phyloP scores from a whole-genome alignment of 2,329 filamentous ascomycete genomes.

The Celoporthe dispersa region DNA sequence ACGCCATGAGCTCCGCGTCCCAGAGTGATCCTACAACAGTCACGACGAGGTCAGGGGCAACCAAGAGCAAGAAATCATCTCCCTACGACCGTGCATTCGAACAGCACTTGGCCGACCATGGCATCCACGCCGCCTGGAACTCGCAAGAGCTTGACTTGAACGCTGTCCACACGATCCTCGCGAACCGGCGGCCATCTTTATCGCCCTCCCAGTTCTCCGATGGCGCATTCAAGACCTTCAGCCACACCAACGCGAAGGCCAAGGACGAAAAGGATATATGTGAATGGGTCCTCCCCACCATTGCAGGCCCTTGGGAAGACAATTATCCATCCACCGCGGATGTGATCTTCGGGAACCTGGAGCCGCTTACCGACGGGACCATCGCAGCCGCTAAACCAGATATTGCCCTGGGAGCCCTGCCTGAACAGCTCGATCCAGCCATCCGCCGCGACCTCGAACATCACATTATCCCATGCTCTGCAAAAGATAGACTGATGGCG shows the following conservation, averaged over 20 bases:
- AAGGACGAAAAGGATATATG: conserved; percentile 42
- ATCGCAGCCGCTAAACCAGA: conserved; percentile 39
- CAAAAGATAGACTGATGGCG: conserved; percentile 37
- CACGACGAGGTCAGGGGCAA: conserved; percentile 23
- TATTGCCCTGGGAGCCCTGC: conserved; percentile 38
- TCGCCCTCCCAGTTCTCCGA: conserved; percentile 42
- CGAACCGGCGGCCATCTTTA: conserved; percentile 39
- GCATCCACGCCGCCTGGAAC: conserved; percentile 37
- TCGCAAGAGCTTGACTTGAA: conserved; percentile 39
- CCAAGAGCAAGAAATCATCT: conserved; percentile 35
- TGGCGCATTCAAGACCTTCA: conserved; percentile 38
- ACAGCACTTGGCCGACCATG: conserved; percentile 42
- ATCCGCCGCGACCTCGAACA: conserved; percentile 34
- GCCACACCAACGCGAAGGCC: conserved; percentile 34
- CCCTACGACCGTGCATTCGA: conserved; percentile 43
- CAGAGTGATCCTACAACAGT: conserved; percentile 31
- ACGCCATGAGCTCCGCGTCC: conserved; percentile 29
- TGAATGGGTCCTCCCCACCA: conserved; percentile 39
- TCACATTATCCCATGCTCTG: conserved; percentile 41
- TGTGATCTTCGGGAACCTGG: conserved; percentile 42
- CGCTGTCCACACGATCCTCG: conserved; percentile 37
- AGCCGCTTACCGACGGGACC: conserved; percentile 40
- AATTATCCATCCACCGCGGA: conserved; percentile 35
- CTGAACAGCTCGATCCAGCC: conserved; percentile 17
- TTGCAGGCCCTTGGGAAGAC: conserved; percentile 34